Percentiles rank a stretch among this genome's conserved stretches.
phyloP scores from a whole-genome alignment of 129 eudicot species.

The Heracleum sosnowskyi region DNA sequence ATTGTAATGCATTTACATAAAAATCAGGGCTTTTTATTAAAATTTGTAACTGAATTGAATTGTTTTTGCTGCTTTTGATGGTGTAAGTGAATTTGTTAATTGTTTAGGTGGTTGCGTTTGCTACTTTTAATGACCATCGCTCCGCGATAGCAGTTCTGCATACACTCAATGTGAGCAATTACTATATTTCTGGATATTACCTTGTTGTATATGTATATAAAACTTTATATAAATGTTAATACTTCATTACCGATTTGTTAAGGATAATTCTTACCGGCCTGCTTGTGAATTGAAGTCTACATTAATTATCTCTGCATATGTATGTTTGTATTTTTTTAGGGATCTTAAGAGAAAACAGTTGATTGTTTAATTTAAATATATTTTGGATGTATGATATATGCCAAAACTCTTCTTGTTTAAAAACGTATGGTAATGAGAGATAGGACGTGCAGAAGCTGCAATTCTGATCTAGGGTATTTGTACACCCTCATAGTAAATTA shows the following conservation, averaged over 20 bases:
- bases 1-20: background rate
- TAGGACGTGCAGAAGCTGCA: background rate
- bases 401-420: too few species aligned
- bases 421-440: background rate
- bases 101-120: conserved; percentile 89
- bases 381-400: too few species aligned
- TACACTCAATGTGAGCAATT: conserved; percentile 56
- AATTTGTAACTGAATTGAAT: background rate
- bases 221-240: too few species aligned
- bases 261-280: too few species aligned
- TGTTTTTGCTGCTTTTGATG: background rate
- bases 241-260: too few species aligned
- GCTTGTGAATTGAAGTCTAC: background rate
- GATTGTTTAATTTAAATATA: too few species aligned
- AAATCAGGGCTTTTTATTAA: background rate
- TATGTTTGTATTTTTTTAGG: too few species aligned
- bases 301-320: too few species aligned
- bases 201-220: background rate
- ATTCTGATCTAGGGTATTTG: background rate
- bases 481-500: background rate
- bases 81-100: background rate
- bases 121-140: conserved; percentile 76
- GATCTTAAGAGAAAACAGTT: too few species aligned
- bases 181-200: background rate
- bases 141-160: conserved; percentile 78